Evolutionary conservation across 441 rosid genomes (phyloP), one percentile per base, ranked within the genome.

Genomic region (Populus hybrid): DNA sequence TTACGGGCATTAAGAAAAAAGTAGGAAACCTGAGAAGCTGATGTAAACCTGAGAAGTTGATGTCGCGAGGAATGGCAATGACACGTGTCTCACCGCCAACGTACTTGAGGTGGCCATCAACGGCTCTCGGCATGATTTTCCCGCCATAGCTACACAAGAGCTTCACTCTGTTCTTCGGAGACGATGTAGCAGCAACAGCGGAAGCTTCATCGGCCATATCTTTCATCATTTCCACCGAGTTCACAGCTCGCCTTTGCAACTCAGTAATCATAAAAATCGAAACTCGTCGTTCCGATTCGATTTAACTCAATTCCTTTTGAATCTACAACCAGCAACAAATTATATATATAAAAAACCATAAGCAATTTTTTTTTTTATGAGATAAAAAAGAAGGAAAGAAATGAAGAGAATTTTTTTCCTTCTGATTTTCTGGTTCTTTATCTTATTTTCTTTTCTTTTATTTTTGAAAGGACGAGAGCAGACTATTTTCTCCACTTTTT

Each of bases 81-180:
- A 92, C 91, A 3, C 98, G 98, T 30, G 97, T 93, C 81, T 93
- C 99, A 1, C 99, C 97, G 28, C 98, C 97, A 30, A 90, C 89
- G 72, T 95, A 95, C 83, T 91, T 95, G 77, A 93, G 91, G 35
- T 82, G 76, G 3, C 92, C 93, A 14, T 92, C 98, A 10, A 66
- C 69, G 7, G 89, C 87, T 68, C 91, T 85, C 3, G 91, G 93
- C 81, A 93, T 72, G 75, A 95, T 95, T 86, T 88, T 93, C 70
- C 99, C 97, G 74, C 99, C 95, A 79, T 89, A 86, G 83, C 98
- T 93, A 75, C 94, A 92, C 76, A 92, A 79, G 57, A 95, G 85
- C 86, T 93, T 95, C 32, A 91, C 84, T 82, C 83, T 85, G 75
- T 14, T 75, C 77, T 18, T 84, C 24, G 91, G 89, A 21, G 87